A percentile compares a stretch with the other conserved stretches of the same genome.
Conservation (phyloP, 768 basidiomycete species). For the Collybia mongolica region DNA sequence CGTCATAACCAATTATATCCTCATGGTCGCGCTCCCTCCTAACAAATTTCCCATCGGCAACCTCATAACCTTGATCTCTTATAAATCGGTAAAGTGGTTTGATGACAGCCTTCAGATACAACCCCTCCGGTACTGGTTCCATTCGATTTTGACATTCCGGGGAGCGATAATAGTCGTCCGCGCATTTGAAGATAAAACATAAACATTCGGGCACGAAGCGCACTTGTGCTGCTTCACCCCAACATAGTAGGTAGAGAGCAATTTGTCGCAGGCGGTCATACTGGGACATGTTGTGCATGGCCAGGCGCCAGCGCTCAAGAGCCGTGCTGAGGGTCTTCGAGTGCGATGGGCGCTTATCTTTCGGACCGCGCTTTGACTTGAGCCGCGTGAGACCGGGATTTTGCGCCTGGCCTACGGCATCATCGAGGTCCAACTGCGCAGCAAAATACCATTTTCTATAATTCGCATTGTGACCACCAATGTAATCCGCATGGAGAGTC, state of each 20-base stretch:
- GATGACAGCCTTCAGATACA: conserved; percentile 88
- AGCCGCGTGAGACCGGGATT: conserved; percentile 88
- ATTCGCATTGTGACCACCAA: conserved; percentile 97
- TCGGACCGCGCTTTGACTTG: conserved; percentile 56
- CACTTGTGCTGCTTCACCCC: conserved; percentile 98
- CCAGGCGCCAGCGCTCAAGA: conserved; percentile 90
- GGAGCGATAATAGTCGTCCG: conserved; percentile 98
- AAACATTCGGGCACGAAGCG: conserved; percentile 95
- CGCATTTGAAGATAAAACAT: conserved; percentile 99
- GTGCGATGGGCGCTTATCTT: conserved; percentile 48
- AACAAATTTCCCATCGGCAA: conserved; percentile 93
- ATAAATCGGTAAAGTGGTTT: conserved; percentile 97
- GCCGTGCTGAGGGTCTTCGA: conserved; percentile 77
- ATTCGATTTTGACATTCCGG: conserved; percentile 95
- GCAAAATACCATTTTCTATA: conserved; percentile 99
- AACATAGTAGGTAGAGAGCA: conserved; percentile 91
- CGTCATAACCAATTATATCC: conserved; percentile 96
- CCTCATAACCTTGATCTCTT: conserved; percentile 96
- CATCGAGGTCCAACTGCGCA: conserved; percentile 97
- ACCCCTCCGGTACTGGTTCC: conserved; percentile 91
- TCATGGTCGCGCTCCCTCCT: conserved; percentile 92
- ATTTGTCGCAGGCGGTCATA: conserved; percentile 97
- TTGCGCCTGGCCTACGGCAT: conserved; percentile 89
- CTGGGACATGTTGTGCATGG: conserved; percentile 98
- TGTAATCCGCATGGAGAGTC: conserved; percentile 97